Evolutionary conservation across 1,284 basidiomycete genomes (phyloP).

Genomic region (Tilletia horrida): DNA sequence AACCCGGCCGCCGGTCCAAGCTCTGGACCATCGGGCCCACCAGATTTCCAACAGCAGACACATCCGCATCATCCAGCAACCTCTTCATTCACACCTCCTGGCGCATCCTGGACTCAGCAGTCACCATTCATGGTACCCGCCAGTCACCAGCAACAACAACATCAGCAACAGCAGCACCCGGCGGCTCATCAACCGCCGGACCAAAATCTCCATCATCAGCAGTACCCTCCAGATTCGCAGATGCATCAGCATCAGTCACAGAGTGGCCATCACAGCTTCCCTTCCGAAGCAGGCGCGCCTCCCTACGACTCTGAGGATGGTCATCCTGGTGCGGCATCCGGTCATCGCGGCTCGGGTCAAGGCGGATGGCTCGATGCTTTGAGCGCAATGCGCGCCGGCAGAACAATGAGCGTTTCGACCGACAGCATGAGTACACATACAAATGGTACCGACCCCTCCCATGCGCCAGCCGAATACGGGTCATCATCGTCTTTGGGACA

Average conservation of each 20-base stretch:
- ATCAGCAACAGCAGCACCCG: not conserved
- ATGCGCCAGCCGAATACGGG: not conserved
- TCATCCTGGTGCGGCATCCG: no score
- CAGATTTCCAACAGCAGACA: no score
- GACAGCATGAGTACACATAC: conserved; percentile 8
- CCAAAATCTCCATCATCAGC: not conserved
- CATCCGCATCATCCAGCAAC: no score
- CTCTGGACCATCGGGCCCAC: not conserved
- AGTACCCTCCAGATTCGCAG: not conserved
- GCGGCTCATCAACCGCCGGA: not conserved
- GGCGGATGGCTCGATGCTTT: not conserved
- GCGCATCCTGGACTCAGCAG: not conserved
- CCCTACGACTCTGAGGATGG: not conserved
- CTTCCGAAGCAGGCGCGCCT: not conserved
- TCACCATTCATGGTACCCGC: conserved; percentile 6
- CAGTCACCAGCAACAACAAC: conserved; percentile 9
- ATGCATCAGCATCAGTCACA: not conserved
- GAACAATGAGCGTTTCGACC: conserved; percentile 6
- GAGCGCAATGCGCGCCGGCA: not conserved
- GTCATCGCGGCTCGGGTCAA: no score
- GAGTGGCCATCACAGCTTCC: not conserved
- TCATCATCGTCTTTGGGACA: not conserved
- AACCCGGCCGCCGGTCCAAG: not conserved
- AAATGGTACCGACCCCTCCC: not conserved
- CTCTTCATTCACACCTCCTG: not conserved